Evolutionary conservation across 345 rosid species (phyloP), one percentile per base, ranked within the genome.

Genomic region (Stellera chamaejasme): DNA sequence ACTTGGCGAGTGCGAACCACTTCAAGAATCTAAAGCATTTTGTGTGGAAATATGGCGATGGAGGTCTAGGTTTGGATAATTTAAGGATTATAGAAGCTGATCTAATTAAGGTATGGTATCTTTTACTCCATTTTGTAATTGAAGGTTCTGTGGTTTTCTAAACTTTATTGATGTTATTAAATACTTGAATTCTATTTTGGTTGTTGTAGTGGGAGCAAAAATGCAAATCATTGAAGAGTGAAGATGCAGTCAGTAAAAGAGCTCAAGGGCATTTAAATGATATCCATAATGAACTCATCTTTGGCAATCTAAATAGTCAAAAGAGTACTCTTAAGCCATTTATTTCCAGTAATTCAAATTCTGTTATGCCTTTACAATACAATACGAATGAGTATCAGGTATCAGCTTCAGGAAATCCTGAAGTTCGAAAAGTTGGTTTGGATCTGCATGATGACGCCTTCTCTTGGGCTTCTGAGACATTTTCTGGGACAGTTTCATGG

Each of bases 331-430:
- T 67, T 67, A 56, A 72, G 43, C 75, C 59, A 75, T 67, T 61
- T 64, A 68, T 60, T 39, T 65, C 72, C 16, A 69, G 70, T 65
- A 11, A 49, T 76, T 62, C 70, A 57, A 79, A 76, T 76, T 61
- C 67, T 83, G 97, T 87, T 84, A 72, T 79, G 83, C 99, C 97
- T 93, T 89, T 87, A 87, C 97, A 70, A 60, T 76, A 65, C 68
- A 48, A 72, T 80, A 93, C 94, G 48, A 68, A 77, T 84, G 81
- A 89, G 97, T 61, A 71, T 83, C 97, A 89, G 97, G 76, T 85
- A 87, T 80, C 81, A 44, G 44, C 59, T 70, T 59, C 78, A 49
- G 80, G 67, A 68, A 46, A 46, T 39, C 60, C 70, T 62, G 78
- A 67, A 50, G 78, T 48, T 74, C 43, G 73, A 58, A 69, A 65